These are phyloP conservation scores for Eragrostis curvula DNA, from an alignment of 176 grass and related monocot species.

Conservation along the genomic window DNA sequence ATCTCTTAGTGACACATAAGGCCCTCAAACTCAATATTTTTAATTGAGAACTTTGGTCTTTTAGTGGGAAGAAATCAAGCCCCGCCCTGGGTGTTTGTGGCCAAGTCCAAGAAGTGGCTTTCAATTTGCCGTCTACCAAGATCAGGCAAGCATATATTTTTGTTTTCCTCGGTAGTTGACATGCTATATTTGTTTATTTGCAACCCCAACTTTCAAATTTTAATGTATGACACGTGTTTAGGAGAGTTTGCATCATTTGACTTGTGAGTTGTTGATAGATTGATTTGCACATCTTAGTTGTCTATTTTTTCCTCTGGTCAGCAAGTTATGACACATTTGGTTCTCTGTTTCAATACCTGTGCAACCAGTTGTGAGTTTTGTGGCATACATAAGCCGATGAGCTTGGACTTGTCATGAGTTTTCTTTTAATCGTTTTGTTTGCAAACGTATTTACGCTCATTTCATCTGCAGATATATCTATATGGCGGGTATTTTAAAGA, in stretches of 20 bases:
- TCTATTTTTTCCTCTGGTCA: background rate
- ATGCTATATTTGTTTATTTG: conserved; percentile 13
- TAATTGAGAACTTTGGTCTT: conserved; percentile 36
- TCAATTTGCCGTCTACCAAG: conserved; percentile 96
- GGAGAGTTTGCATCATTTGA: background rate
- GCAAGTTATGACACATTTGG: conserved; percentile 22
- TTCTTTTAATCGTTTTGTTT: conserved; percentile 25
- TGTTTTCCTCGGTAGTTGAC: conserved; percentile 13
- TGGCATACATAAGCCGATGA: conserved; percentile 10
- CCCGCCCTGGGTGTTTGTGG: conserved; percentile 84
- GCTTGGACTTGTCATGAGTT: conserved; percentile 8
- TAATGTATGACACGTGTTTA: background rate
- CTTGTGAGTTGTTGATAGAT: background rate
- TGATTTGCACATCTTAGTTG: conserved; percentile 6
- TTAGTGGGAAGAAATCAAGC: conserved; percentile 99
- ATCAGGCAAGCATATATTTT: conserved; percentile 70
- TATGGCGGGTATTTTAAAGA: conserved; percentile 99
- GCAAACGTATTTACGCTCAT: conserved; percentile 18
- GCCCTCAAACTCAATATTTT: conserved; percentile 31
- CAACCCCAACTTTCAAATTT: background rate
- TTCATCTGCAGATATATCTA: conserved; percentile 75
- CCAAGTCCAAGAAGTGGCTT: conserved; percentile 97
- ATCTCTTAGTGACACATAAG: conserved; percentile 20
- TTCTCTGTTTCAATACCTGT: conserved; percentile 2
- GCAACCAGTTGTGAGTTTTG: background rate